Percentiles rank a stretch among this genome's conserved stretches.
phyloP scores from a whole-genome alignment of 345 rosid species.

The Passiflora organensis region DNA sequence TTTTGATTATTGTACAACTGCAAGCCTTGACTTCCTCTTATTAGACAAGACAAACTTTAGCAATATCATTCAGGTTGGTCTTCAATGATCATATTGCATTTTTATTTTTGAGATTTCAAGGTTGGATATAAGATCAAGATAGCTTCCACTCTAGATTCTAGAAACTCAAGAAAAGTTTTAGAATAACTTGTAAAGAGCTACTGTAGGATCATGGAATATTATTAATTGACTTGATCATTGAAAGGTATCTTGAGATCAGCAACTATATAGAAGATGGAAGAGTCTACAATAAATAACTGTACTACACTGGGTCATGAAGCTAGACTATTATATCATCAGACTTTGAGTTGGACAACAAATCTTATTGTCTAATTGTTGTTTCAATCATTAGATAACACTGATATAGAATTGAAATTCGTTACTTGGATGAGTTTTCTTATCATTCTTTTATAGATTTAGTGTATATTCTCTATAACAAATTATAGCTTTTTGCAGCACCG shows the following conservation, averaged over 20 bases:
- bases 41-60: constrained; percentile 68
- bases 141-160: too few species aligned
- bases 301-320: too few species aligned
- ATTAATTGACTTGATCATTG: not conserved
- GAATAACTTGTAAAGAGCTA: too few species aligned
- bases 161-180: too few species aligned
- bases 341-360: too few species aligned
- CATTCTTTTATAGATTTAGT: constrained; percentile 6
- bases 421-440: not conserved
- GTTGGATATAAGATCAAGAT: constrained; percentile 6
- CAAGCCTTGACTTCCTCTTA: constrained; percentile 68
- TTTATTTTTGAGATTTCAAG: constrained; percentile 1
- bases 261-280: too few species aligned
- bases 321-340: too few species aligned
- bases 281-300: too few species aligned
- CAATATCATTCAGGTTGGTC: constrained; percentile 73
- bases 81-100: constrained; percentile 10
- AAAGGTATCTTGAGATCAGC: not conserved
- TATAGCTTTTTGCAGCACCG: constrained; percentile 66
- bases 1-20: constrained; percentile 86
- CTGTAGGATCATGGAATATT: too few species aligned
- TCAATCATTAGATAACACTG: too few species aligned
- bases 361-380: too few species aligned
- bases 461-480: constrained; percentile 15
- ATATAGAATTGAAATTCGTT: too few species aligned